Conservation (phyloP, 2,329 filamentous ascomycete genomes). For the Beauveria caledonica region DNA sequence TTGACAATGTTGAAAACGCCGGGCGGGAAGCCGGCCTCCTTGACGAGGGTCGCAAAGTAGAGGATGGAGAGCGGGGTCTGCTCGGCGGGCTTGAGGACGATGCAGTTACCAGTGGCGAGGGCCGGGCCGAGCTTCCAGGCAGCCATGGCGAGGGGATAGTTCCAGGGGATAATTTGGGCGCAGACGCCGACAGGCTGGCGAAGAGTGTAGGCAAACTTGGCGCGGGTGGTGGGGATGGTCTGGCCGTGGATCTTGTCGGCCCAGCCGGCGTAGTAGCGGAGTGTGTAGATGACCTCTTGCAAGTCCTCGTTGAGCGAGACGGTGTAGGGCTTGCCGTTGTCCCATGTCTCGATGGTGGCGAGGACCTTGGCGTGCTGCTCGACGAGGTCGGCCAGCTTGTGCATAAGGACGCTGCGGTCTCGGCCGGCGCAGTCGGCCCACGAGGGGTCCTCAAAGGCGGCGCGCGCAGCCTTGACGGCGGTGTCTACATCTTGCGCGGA, state of each 20-base stretch:
- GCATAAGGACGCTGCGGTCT: constrained; percentile 61
- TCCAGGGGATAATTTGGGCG: constrained; percentile 68
- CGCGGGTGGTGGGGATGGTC: constrained; percentile 59
- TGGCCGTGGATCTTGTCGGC: constrained; percentile 73
- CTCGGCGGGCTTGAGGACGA: constrained; percentile 59
- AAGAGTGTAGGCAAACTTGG: constrained; percentile 68
- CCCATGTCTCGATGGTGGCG: constrained; percentile 64
- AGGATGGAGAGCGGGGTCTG: constrained; percentile 59
- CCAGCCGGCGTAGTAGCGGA: constrained; percentile 70
- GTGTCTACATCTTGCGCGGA: constrained; percentile 24
- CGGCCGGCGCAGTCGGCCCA: constrained; percentile 62
- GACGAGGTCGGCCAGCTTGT: constrained; percentile 62
- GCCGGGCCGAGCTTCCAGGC: constrained; percentile 70
- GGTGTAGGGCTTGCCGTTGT: constrained; percentile 63
- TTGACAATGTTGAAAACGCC: constrained; percentile 72
- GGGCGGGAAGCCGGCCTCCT: constrained; percentile 67
- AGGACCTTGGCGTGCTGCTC: constrained; percentile 49
- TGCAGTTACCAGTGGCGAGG: constrained; percentile 54
- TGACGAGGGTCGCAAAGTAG: constrained; percentile 58
- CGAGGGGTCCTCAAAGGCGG: constrained; percentile 56
- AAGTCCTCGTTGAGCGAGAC: constrained; percentile 61
- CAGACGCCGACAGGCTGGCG: constrained; percentile 72
- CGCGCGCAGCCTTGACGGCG: constrained; percentile 42
- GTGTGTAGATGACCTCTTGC: constrained; percentile 33
- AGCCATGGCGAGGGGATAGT: constrained; percentile 45